Conservation (phyloP, 257 asterid species). For the Dorcoceras hygrometricum region DNA sequence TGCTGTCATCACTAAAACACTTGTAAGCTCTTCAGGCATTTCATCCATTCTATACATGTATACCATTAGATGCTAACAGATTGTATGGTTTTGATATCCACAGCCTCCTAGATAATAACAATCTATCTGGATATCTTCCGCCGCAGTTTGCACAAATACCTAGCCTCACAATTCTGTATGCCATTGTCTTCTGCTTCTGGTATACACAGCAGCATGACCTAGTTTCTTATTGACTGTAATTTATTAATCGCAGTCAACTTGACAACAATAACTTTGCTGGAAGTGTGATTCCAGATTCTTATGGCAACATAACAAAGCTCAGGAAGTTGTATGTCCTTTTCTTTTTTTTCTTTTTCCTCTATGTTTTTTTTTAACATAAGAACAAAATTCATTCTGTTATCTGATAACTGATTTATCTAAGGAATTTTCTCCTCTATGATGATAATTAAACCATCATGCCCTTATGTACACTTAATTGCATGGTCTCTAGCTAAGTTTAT, state of each 20-base stretch:
- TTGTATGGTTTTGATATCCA: slow-evolving; percentile 6
- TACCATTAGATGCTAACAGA: slow-evolving; percentile 5
- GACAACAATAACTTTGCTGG: slow-evolving; percentile 55
- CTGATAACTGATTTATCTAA: too few species aligned
- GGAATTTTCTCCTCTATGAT: too few species aligned
- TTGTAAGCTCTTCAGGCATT: slow-evolving; percentile 30
- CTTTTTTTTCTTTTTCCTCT: not conserved
- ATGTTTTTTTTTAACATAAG: too few species aligned
- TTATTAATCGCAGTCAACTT: slow-evolving; percentile 39
- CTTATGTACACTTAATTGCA: too few species aligned
- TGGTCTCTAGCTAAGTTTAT: too few species aligned
- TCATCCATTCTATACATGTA: not conserved
- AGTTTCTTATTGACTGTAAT: slow-evolving; percentile 1
- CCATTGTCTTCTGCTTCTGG: slow-evolving; percentile 19
- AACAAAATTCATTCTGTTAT: not conserved
- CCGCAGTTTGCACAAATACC: slow-evolving; percentile 38
- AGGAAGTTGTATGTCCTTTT: slow-evolving; percentile 39
- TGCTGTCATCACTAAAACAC: slow-evolving; percentile 40
- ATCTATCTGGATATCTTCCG: slow-evolving; percentile 66
- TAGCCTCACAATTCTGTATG: slow-evolving; percentile 41
- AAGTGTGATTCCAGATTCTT: slow-evolving; percentile 42
- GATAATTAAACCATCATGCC: too few species aligned
- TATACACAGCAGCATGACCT: not conserved
- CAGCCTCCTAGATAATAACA: slow-evolving; percentile 60
- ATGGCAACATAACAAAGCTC: slow-evolving; percentile 31